phyloP scores from a whole-genome alignment of 352 stramenopile genomes.

The Phytopythium boreale region DNA sequence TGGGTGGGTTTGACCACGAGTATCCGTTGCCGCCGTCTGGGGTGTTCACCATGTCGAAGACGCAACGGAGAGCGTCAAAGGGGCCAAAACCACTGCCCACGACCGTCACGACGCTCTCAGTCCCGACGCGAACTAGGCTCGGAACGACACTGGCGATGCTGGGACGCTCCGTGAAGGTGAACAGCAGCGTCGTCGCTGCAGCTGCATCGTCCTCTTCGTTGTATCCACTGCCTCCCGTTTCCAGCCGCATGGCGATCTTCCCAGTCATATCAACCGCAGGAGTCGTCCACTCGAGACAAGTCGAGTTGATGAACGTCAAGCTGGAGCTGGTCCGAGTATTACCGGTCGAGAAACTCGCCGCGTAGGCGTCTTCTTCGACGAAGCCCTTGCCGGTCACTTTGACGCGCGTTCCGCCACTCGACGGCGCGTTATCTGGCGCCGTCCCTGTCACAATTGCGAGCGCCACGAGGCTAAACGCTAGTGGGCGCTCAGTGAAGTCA shows the following conservation, averaged over 20 bases:
- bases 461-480: constrained; percentile 10
- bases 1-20: constrained; percentile 9
- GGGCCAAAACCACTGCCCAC: constrained; percentile 19
- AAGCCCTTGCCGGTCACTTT: constrained; percentile 20
- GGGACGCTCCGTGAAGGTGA: constrained; percentile 17
- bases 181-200: constrained; percentile 10
- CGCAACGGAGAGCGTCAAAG: constrained; percentile 18
- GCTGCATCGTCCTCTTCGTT: constrained; percentile 4
- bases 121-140: constrained; percentile 12
- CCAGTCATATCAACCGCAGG: constrained; percentile 1
- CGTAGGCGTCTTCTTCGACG: constrained; percentile 17
- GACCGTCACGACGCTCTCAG: constrained; percentile 18
- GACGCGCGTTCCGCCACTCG: constrained; percentile 19
- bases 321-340: not conserved
- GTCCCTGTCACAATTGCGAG: constrained; percentile 10
- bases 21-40: not conserved
- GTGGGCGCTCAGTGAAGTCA: constrained; percentile 17
- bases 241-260: constrained; percentile 1
- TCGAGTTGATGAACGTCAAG: constrained; percentile 15
- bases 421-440: constrained; percentile 19
- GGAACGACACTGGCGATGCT: constrained; percentile 10
- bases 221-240: not conserved
- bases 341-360: not conserved
- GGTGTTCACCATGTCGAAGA: constrained; percentile 6
- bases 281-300: constrained; percentile 22